phyloP scores from a whole-genome alignment of 352 stramenopile genomes.

The Phytophthora meadii region DNA sequence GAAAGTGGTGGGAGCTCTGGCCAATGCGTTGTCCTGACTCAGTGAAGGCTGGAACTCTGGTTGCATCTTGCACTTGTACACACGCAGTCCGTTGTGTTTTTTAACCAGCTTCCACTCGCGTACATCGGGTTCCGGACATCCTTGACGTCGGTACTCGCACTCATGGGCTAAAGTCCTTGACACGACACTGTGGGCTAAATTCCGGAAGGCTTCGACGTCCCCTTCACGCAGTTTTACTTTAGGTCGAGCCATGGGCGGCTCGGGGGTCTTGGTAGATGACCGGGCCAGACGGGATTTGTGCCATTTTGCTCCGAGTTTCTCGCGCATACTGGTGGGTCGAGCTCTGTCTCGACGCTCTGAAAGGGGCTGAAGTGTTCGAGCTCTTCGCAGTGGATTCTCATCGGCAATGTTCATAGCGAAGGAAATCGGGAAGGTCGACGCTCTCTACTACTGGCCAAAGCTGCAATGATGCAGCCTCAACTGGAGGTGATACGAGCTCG shows the following conservation, averaged over 20 bases:
- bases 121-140: constrained; percentile 19
- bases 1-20: constrained; percentile 14
- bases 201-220: constrained; percentile 35
- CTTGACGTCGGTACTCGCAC: constrained; percentile 35
- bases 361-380: constrained; percentile 16
- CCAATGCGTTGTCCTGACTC: constrained; percentile 20
- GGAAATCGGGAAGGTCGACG: background rate
- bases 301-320: constrained; percentile 19
- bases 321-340: constrained; percentile 19
- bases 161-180: constrained; percentile 47
- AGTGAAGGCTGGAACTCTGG: constrained; percentile 14
- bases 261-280: constrained; percentile 8
- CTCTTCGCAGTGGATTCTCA: constrained; percentile 9
- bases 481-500: background rate
- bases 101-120: constrained; percentile 37
- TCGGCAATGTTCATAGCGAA: constrained; percentile 8
- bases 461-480: constrained; percentile 3
- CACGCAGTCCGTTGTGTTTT: constrained; percentile 28
- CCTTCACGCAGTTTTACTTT: constrained; percentile 32
- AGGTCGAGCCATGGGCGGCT: constrained; percentile 14
- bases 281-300: constrained; percentile 13
- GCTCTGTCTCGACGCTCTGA: constrained; percentile 6
- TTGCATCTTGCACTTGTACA: constrained; percentile 26
- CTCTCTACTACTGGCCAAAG: constrained; percentile 7
- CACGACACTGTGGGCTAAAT: constrained; percentile 44